Conservation (phyloP, 2,329 filamentous ascomycete species). For the Xylaria sp. region DNA sequence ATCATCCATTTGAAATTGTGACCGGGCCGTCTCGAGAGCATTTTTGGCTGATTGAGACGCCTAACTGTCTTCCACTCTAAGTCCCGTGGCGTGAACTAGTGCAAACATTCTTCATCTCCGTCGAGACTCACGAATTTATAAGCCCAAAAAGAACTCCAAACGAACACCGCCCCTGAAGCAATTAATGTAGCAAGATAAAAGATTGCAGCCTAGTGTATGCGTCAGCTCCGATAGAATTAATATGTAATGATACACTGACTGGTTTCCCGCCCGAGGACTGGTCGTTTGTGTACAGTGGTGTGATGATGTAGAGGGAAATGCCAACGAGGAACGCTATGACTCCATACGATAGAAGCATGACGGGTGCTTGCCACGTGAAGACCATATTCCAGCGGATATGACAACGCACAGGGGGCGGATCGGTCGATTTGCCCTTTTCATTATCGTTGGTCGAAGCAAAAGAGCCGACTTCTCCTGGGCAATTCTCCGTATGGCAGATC, state of each 20-base stretch:
- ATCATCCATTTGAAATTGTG: too few species aligned
- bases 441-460: background rate
- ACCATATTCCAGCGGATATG: slow-evolving; percentile 47
- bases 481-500: background rate
- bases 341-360: slow-evolving; percentile 46
- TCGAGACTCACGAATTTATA: slow-evolving; percentile 42
- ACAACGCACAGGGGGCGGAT: background rate
- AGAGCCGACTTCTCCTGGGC: background rate
- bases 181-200: slow-evolving; percentile 40
- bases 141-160: slow-evolving; percentile 47
- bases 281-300: slow-evolving; percentile 41
- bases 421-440: background rate
- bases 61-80: background rate
- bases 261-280: slow-evolving; percentile 25
- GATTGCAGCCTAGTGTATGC: slow-evolving; percentile 16
- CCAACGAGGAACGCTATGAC: slow-evolving; percentile 42
- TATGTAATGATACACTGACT: background rate
- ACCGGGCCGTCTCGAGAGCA: too few species aligned
- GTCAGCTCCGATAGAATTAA: background rate
- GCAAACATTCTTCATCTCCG: background rate
- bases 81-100: background rate
- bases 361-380: slow-evolving; percentile 47
- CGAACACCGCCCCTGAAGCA: slow-evolving; percentile 35
- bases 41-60: too few species aligned
- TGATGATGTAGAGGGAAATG: slow-evolving; percentile 41